Percentiles rank a stretch among this genome's conserved stretches.
Conservation (phyloP, 257 asterid genomes). For the Apocynum venetum region DNA sequence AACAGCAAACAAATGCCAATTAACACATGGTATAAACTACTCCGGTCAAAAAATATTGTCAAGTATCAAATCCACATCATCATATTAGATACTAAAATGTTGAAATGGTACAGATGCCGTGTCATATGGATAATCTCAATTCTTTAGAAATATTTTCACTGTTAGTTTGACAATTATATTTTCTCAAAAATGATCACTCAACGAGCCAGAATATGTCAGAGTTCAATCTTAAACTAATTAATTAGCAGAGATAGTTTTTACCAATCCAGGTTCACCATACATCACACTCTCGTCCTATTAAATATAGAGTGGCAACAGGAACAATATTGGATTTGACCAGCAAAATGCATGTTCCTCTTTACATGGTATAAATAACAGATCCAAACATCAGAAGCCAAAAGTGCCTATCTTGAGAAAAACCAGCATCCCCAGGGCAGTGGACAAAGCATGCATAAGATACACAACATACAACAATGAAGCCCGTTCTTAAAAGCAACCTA, state of each 20-base stretch:
- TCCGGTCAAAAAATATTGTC: neutral
- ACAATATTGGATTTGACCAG: neutral
- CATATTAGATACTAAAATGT: constrained; percentile 4
- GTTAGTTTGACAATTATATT: neutral
- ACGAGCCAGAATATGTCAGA: neutral
- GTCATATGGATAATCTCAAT: neutral
- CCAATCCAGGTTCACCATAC: neutral
- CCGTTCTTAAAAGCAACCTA: neutral
- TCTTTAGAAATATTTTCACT: neutral
- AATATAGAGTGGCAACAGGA: neutral
- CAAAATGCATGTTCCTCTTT: neutral
- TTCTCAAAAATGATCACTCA: neutral
- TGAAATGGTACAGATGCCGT: neutral
- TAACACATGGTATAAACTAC: constrained; percentile 9
- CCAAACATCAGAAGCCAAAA: neutral
- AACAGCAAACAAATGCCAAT: constrained; percentile 19
- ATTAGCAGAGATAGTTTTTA: neutral
- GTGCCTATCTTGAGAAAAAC: neutral
- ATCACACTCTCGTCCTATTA: neutral
- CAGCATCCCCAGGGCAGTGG: neutral
- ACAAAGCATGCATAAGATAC: neutral
- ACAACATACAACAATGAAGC: neutral
- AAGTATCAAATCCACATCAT: neutral
- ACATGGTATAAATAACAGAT: neutral
- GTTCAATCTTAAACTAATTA: neutral